These are phyloP conservation scores for Clavispora asparagi DNA, from an alignment of 805 yeast species.

Conservation along the genomic window DNA sequence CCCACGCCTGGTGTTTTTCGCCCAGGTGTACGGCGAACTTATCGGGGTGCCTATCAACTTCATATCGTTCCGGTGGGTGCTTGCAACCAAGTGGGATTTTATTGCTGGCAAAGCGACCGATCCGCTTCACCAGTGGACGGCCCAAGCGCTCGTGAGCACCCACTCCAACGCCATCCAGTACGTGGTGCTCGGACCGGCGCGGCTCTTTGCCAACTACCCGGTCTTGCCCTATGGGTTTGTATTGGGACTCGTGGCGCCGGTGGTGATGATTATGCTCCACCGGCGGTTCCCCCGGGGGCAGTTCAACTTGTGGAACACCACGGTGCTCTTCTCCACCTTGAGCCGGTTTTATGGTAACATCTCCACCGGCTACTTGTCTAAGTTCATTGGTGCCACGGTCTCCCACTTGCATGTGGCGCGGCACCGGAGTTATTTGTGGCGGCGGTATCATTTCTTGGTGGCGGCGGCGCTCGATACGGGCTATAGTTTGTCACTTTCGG, in stretches of 20 bases:
- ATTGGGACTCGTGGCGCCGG: conserved; percentile 36
- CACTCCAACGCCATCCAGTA: conserved; percentile 49
- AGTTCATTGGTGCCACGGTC: conserved; percentile 43
- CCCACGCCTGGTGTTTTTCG: conserved; percentile 45
- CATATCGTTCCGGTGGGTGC: conserved; percentile 43
- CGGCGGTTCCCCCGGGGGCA: conserved; percentile 19
- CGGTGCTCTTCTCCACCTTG: conserved; percentile 45
- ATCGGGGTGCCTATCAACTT: conserved; percentile 52
- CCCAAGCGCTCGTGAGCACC: conserved; percentile 35
- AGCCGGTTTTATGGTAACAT: conserved; percentile 45
- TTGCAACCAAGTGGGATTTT: conserved; percentile 33
- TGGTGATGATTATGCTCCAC: conserved; percentile 26
- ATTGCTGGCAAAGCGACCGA: conserved; percentile 31
- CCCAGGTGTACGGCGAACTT: conserved; percentile 48
- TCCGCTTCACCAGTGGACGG: conserved; percentile 50
- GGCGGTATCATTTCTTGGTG: conserved; percentile 40
- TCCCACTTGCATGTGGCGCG: conserved; percentile 43
- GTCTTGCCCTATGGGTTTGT: conserved; percentile 41
- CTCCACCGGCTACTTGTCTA: conserved; percentile 45
- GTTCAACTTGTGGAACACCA: conserved; percentile 41
- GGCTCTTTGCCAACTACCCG: conserved; percentile 39
- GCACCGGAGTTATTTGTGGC: conserved; percentile 36
- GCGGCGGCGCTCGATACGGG: conserved; percentile 53
- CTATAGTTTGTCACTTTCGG: conserved; percentile 37
- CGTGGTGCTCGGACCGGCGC: conserved; percentile 45